Percentiles rank a stretch among this genome's conserved stretches.
Evolutionary conservation across 768 basidiomycete genomes (phyloP).

Genomic region (Termitomyces bulborhizus): DNA sequence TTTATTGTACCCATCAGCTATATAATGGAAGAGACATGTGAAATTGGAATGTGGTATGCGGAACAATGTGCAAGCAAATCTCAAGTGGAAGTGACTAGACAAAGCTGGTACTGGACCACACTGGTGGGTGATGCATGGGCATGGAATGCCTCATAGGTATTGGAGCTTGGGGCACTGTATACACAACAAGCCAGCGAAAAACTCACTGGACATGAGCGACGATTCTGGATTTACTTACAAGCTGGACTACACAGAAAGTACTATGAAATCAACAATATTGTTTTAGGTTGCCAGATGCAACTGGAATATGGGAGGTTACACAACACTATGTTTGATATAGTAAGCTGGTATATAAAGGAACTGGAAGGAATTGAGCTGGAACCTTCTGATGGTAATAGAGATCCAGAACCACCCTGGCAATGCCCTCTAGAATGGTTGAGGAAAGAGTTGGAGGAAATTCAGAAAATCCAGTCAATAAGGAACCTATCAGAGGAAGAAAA

Average conservation of each 20-base stretch:
- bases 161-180: not conserved
- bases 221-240: not conserved
- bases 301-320: too few relatives aligned
- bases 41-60: not conserved
- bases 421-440: too few relatives aligned
- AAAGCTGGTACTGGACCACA: not conserved
- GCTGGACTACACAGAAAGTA: rapidly evolving
- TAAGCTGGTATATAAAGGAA: too few relatives aligned
- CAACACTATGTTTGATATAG: too few relatives aligned
- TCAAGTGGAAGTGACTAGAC: rapidly evolving
- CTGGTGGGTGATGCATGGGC: not conserved
- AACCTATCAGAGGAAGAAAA: too few relatives aligned
- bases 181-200: rapidly evolving
- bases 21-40: not conserved
- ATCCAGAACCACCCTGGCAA: too few relatives aligned
- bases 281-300: too few relatives aligned
- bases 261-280: not conserved
- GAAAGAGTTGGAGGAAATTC: too few relatives aligned
- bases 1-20: not conserved
- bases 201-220: rapidly evolving
- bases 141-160: not conserved
- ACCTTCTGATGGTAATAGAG: too few relatives aligned
- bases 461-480: too few relatives aligned
- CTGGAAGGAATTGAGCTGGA: too few relatives aligned
- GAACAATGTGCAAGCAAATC: not conserved